phyloP scores from a whole-genome alignment of 768 basidiomycete species.

The Pleurotus platypus region DNA sequence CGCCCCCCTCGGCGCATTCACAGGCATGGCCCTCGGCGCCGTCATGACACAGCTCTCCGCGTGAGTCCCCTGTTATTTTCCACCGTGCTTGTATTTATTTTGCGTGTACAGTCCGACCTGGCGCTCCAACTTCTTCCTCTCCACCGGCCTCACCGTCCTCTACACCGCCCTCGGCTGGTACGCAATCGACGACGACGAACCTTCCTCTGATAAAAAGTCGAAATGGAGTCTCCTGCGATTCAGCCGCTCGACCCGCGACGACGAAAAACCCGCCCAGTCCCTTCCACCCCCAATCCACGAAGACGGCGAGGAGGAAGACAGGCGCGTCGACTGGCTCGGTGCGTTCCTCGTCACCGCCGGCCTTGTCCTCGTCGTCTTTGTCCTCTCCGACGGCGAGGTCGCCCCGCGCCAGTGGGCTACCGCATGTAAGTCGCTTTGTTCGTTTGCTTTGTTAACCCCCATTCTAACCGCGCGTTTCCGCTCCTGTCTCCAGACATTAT shows the following conservation, averaged over 20 bases:
- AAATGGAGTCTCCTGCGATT: no score
- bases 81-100: no score
- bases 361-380: slow-evolving; percentile 68
- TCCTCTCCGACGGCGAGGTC: slow-evolving; percentile 60
- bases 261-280: no score
- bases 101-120: slow-evolving; percentile 43
- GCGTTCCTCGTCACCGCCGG: slow-evolving; percentile 60
- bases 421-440: slow-evolving; percentile 18
- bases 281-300: no score
- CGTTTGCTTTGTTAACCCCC: neutral
- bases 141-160: slow-evolving; percentile 51
- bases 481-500: slow-evolving; percentile 54
- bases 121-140: slow-evolving; percentile 60
- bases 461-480: neutral
- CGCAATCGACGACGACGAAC: slow-evolving; percentile 59
- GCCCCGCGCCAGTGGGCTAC: slow-evolving; percentile 64
- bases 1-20: slow-evolving; percentile 73
- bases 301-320: slow-evolving; percentile 25
- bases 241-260: no score
- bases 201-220: slow-evolving; percentile 18
- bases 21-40: slow-evolving; percentile 70
- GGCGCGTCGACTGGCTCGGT: slow-evolving; percentile 75
- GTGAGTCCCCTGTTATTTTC: slow-evolving; percentile 20
- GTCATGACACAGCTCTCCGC: slow-evolving; percentile 53
- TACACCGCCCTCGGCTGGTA: slow-evolving; percentile 49